Percentiles rank a stretch among this genome's conserved stretches.
Conservation (phyloP, 805 yeast species). For the Brettanomyces naardenensis region DNA sequence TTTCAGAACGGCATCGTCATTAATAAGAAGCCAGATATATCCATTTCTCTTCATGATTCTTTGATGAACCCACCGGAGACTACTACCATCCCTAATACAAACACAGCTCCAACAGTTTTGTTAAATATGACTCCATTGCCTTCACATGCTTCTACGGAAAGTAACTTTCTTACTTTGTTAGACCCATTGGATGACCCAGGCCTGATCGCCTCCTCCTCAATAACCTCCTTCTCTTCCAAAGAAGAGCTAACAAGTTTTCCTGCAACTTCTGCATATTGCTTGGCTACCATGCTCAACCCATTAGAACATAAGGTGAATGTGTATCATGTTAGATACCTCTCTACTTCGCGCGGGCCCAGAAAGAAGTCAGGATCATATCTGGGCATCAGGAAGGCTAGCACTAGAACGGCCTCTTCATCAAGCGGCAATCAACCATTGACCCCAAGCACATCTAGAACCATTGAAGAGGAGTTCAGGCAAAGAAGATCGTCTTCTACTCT, state of each 20-base stretch:
- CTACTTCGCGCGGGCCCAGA: conserved; percentile 13
- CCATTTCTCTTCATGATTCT: conserved; percentile 4
- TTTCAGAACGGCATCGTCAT: conserved; percentile 59
- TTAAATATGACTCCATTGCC: too few relatives aligned
- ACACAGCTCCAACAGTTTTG: conserved; percentile 9
- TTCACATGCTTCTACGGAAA: conserved; percentile 9
- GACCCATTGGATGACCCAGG: conserved; percentile 77
- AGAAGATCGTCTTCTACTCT: conserved; percentile 30
- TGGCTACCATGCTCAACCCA: conserved; percentile 51
- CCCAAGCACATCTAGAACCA: conserved; percentile 33
- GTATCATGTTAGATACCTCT: conserved; percentile 47
- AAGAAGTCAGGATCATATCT: conserved; percentile 11
- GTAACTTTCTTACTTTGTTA: conserved; percentile 52
- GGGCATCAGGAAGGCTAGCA: conserved; percentile 18
- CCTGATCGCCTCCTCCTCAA: conserved; percentile 60
- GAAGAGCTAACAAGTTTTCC: conserved; percentile 58
- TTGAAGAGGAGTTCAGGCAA: conserved; percentile 30
- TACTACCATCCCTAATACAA: conserved; percentile 1
- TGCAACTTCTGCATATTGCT: conserved; percentile 25
- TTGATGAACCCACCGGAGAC: conserved; percentile 1
- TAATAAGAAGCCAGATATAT: conserved; percentile 19
- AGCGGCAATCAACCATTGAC: conserved; percentile 21
- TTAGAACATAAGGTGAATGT: conserved; percentile 37
- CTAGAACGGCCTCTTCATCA: conserved; percentile 19
- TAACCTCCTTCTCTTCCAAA: conserved; percentile 49